phyloP scores from a whole-genome alignment of 495 filamentous ascomycete genomes.

The Penicillium malachiteum region DNA sequence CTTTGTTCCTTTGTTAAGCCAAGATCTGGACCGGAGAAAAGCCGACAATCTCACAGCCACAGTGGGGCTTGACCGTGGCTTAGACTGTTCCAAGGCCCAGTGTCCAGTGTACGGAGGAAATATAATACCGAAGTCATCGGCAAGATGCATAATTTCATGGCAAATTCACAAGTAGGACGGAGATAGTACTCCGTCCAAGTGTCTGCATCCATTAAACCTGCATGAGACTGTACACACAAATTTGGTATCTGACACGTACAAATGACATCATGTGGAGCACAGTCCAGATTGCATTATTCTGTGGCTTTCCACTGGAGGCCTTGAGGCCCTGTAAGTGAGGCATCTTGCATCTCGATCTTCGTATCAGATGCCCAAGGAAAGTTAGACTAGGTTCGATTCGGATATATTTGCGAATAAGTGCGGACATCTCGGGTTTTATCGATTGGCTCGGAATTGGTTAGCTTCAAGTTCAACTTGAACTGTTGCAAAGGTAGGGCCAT shows the following conservation, averaged over 20 bases:
- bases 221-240: neutral
- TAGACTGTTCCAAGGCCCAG: neutral
- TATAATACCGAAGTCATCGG: neutral
- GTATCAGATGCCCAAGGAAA: neutral
- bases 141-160: too few species aligned
- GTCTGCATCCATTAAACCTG: neutral
- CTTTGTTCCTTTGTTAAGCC: too few species aligned
- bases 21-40: neutral
- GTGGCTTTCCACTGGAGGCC: neutral
- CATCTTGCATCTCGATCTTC: neutral
- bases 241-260: neutral
- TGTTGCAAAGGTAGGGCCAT: too few species aligned
- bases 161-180: neutral
- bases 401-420: neutral
- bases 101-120: neutral
- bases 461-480: too few species aligned
- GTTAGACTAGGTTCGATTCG: constrained; percentile 1
- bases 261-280: constrained; percentile 12
- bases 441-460: too few species aligned
- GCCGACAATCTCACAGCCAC: constrained; percentile 1
- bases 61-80: constrained; percentile 4
- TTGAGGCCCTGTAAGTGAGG: too few species aligned
- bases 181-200: neutral
- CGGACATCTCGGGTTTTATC: too few species aligned
- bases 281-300: neutral